Conservation (phyloP, 495 filamentous ascomycete genomes). For the Aspergillus nanangensis region DNA sequence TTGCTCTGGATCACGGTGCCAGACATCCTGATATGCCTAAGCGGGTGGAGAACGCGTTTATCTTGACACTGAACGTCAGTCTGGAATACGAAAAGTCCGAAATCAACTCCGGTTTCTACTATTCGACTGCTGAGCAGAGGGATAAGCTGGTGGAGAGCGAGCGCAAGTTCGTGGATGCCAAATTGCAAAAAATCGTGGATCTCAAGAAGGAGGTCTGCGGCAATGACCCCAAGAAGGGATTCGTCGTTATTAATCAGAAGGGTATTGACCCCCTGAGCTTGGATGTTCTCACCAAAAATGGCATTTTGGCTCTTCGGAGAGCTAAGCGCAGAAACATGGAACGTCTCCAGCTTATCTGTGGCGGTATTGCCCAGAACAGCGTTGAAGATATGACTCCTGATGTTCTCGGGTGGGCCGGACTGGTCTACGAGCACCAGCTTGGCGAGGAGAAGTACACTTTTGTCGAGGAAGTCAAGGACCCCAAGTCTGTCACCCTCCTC, state of each 20-base stretch:
- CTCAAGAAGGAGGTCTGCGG: constrained; percentile 98
- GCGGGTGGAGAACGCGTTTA: constrained; percentile 89
- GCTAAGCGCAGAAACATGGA: constrained; percentile 99
- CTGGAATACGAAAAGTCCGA: constrained; percentile 99
- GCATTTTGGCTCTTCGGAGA: constrained; percentile 87
- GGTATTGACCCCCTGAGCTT: constrained; percentile 95
- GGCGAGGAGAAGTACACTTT: constrained; percentile 99
- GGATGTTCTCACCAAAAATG: constrained; percentile 95
- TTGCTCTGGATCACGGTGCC: constrained; percentile 93
- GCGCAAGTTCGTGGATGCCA: constrained; percentile 91
- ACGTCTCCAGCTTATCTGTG: constrained; percentile 88
- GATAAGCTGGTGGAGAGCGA: constrained; percentile 98
- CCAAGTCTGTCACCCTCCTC: constrained; percentile 96
- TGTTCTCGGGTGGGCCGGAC: constrained; percentile 90
- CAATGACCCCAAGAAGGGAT: constrained; percentile 88
- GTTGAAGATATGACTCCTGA: constrained; percentile 89
- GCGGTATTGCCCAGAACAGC: constrained; percentile 87
- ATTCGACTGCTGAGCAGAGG: constrained; percentile 91
- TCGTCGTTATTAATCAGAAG: constrained; percentile 99
- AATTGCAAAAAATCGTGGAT: constrained; percentile 95
- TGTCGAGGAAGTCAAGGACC: constrained; percentile 96
- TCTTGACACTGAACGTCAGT: constrained; percentile 93
- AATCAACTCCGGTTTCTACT: constrained; percentile 99
- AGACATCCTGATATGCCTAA: constrained; percentile 98
- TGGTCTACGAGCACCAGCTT: constrained; percentile 95